Evolutionary conservation across 2,329 filamentous ascomycete genomes (phyloP).

Genomic region (Fusarium brachygibbosum): DNA sequence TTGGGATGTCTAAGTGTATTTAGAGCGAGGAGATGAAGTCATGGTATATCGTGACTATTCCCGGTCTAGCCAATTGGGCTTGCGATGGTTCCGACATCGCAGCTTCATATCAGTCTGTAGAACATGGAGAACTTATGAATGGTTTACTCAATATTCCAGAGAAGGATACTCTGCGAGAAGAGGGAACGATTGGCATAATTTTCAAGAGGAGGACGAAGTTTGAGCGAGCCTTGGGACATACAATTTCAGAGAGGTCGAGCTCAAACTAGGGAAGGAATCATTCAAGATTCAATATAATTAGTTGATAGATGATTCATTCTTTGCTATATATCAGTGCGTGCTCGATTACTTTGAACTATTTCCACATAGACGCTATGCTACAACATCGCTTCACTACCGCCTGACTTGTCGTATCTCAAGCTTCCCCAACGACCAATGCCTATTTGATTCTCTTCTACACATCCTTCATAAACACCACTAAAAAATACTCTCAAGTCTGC

Average conservation of each 20-base stretch:
- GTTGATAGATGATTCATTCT: too few species aligned
- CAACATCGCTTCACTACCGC: too few species aligned
- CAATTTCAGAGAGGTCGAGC: not conserved
- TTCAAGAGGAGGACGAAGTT: not conserved
- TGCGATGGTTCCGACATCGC: slow-evolving; percentile 43
- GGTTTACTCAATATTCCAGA: not conserved
- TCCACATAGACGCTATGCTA: too few species aligned
- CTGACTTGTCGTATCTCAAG: not conserved
- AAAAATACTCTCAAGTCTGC: not conserved
- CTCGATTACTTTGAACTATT: too few species aligned
- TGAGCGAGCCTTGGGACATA: not conserved
- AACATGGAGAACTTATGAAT: not conserved
- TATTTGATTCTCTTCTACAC: not conserved
- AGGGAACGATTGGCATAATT: not conserved
- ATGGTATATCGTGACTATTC: slow-evolving; percentile 20
- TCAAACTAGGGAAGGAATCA: not conserved
- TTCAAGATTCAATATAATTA: not conserved
- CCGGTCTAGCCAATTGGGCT: slow-evolving; percentile 33
- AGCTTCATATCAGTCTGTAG: not conserved
- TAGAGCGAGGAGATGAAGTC: slow-evolving; percentile 29
- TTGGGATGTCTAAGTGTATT: slow-evolving; percentile 16
- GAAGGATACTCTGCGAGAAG: not conserved
- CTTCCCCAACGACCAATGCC: slow-evolving; percentile 2
- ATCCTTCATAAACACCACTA: not conserved
- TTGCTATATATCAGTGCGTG: too few species aligned